Conservation (phyloP, 345 rosid species). For the Boechera divaricarpa region DNA sequence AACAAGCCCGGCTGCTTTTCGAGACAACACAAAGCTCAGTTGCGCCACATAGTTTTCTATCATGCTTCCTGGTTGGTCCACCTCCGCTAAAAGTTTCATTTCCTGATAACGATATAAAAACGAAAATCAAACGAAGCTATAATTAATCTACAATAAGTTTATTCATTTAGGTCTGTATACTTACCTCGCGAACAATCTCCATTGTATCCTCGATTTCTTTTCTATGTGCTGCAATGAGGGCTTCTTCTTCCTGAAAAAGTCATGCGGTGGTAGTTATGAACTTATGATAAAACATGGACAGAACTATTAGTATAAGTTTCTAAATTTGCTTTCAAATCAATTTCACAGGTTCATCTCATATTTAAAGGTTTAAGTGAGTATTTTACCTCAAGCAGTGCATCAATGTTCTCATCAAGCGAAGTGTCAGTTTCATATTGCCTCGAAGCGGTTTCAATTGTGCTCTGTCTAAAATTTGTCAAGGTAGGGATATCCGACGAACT, state of each 20-base stretch:
- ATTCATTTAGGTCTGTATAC: slow-evolving; percentile 22
- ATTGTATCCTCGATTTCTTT: slow-evolving; percentile 98
- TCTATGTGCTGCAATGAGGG: slow-evolving; percentile 89
- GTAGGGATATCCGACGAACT: slow-evolving; percentile 55
- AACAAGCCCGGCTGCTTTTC: slow-evolving; percentile 96
- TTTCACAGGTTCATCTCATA: slow-evolving; percentile 9
- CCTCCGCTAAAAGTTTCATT: slow-evolving; percentile 96
- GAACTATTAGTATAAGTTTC: background rate
- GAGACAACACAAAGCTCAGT: slow-evolving; percentile 86
- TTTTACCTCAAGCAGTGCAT: slow-evolving; percentile 88
- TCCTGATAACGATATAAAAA: slow-evolving; percentile 57
- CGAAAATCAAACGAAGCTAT: background rate
- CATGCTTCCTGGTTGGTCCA: slow-evolving; percentile 97
- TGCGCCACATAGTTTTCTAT: slow-evolving; percentile 93
- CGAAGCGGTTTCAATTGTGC: slow-evolving; percentile 51
- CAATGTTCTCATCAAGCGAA: slow-evolving; percentile 65
- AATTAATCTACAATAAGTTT: background rate
- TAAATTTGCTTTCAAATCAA: slow-evolving; percentile 18
- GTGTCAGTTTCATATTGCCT: slow-evolving; percentile 57
- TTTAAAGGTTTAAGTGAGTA: background rate
- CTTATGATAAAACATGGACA: slow-evolving; percentile 5
- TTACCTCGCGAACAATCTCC: slow-evolving; percentile 98
- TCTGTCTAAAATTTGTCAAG: slow-evolving; percentile 52
- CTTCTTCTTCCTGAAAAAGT: slow-evolving; percentile 84
- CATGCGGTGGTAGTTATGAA: background rate